Evolutionary conservation across 768 basidiomycete genomes (phyloP), one percentile per base, ranked within the genome.

Genomic region (Dacryopinax spathularia): DNA sequence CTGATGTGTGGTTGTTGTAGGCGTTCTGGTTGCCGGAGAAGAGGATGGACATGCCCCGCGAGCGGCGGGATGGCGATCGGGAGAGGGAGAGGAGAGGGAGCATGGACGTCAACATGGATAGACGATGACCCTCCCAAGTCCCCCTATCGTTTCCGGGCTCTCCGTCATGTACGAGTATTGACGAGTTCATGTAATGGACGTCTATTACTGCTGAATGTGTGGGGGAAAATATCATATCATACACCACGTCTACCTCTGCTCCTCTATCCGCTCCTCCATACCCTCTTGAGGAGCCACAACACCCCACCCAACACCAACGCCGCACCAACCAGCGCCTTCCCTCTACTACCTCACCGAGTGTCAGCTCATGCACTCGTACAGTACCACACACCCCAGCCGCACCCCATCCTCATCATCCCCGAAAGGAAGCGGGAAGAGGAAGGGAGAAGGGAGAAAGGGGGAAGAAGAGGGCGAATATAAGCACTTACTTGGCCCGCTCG

Each of bases 21-120:
- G 80, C 84, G 0, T 81, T 86, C 68, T 85, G 84, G 84, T 68
- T 85, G 13, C 84, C 84, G 0, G 48, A 56, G 89, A 90, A 73
- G 79, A 78, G 64, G 77, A 81, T n/a, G 78, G 75, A 10, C 86
- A 89, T 70, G 78, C 77, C 10, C 88, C 88, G 60, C 87, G 89
- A 64, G 76, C 85, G 59, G 87, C 86, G 2, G 83, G 82, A 67
- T 86, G 86, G n/a, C n/a, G n/a, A n/a, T n/a, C n/a, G 66, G 71
- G 89, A 34, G 60, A 64, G 34, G 65, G 59, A 33, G n/a, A 20
- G 48, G 73, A 88, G 66, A 86, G 82, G 71, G 84, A 81, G 73
- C 60, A 22, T 22, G 37, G 60, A 56, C 31, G 25, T 56, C 48
- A 56, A 31, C 25, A 56, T 56, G 48, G 48, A 56, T 18, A 29